Evolutionary conservation across 495 filamentous ascomycete species (phyloP).

Genomic region (Penicillium goetzii): DNA sequence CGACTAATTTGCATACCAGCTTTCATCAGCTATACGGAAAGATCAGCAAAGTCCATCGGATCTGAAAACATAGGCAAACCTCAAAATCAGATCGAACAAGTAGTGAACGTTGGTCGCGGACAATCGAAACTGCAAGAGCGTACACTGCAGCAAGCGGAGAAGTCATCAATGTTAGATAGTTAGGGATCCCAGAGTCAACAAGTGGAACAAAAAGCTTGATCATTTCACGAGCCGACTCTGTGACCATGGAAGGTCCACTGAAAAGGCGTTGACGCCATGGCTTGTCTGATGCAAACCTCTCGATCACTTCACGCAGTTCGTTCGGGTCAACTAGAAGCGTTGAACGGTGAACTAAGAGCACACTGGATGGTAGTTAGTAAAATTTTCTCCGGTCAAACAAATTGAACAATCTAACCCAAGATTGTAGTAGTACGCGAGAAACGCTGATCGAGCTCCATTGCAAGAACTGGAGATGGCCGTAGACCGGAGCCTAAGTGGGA

Average conservation of each 20-base stretch:
- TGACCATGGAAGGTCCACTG: constrained; percentile 8
- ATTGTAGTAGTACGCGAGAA: constrained; percentile 16
- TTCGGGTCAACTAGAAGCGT: constrained; percentile 12
- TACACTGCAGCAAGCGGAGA: constrained; percentile 19
- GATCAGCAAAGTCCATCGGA: neutral
- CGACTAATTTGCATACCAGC: constrained; percentile 15
- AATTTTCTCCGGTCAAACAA: neutral
- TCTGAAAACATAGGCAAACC: neutral
- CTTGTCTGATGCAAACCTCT: constrained; percentile 11
- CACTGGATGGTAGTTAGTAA: neutral
- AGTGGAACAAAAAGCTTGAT: constrained; percentile 17
- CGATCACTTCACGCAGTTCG: constrained; percentile 15
- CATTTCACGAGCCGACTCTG: constrained; percentile 18
- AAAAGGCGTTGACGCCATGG: constrained; percentile 13
- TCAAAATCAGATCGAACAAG: constrained; percentile 23
- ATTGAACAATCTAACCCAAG: neutral
- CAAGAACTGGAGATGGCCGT: neutral
- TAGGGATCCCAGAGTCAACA: constrained; percentile 11
- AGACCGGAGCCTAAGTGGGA: neutral
- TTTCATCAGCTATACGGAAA: constrained; percentile 19
- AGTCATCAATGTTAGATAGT: constrained; percentile 10
- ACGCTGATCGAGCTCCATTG: constrained; percentile 7
- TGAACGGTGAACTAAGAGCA: constrained; percentile 13
- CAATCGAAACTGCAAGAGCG: constrained; percentile 17
- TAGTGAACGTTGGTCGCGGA: constrained; percentile 11